Percentiles rank a stretch among this genome's conserved stretches.
Conservation (phyloP, 805 yeast species). For the Saturnispora gosingensis region DNA sequence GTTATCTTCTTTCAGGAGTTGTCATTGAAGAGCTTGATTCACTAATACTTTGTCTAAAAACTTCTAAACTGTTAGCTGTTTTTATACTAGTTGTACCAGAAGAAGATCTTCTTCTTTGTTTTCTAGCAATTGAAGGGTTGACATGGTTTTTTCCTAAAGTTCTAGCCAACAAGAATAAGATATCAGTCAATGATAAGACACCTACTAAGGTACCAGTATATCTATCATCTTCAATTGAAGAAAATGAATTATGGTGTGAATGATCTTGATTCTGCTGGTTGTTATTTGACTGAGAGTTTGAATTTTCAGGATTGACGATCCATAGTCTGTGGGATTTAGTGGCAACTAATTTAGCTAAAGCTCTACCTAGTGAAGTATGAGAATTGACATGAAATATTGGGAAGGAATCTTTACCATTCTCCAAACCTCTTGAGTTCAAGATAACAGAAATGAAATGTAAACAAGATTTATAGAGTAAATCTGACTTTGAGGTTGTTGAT, state of each 20-base stretch:
- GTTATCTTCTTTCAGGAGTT: not conserved
- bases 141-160: conserved; percentile 56
- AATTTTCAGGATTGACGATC: conserved; percentile 54
- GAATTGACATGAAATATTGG: conserved; percentile 92
- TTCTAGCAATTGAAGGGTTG: conserved; percentile 82
- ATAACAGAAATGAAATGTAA: conserved; percentile 82
- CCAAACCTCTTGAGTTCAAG: conserved; percentile 79
- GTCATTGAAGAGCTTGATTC: conserved; percentile 4
- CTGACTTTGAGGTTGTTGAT: conserved; percentile 79
- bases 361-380: conserved; percentile 71
- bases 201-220: conserved; percentile 79
- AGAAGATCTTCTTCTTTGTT: conserved; percentile 69
- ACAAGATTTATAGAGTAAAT: conserved; percentile 71
- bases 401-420: conserved; percentile 90
- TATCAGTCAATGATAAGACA: conserved; percentile 86
- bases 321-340: conserved; percentile 86
- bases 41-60: conserved; percentile 33
- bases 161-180: conserved; percentile 70
- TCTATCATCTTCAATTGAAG: conserved; percentile 21
- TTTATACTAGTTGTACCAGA: conserved; percentile 28
- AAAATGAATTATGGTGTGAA: conserved; percentile 3
- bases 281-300: conserved; percentile 10
- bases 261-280: conserved; percentile 8
- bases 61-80: conserved; percentile 32
- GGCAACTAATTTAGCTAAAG: conserved; percentile 91